Base-by-base conservation (phyloP, 805 yeast genomes). In the Yarrowia sp. region DNA sequence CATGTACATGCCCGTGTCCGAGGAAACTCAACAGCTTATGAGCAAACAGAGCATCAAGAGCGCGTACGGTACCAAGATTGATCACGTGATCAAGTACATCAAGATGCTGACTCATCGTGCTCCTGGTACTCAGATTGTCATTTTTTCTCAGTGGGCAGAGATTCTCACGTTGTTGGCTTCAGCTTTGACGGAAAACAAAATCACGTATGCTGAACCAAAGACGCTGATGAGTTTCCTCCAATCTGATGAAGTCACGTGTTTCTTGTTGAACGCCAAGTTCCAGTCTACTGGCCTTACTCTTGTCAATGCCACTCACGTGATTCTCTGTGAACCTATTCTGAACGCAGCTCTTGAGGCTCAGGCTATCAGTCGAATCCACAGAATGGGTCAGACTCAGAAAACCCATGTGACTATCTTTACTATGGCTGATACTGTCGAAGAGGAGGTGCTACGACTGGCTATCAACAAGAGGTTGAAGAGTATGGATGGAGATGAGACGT, bases 331-430 rank as follows among this genome's bases (percentile, higher is more conserved):
- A 78, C 98, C 99, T 0, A 82, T 95, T 69, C 89, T 95, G 15
- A 92, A 92, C 74, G 86, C 93, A 0, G 89, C 97, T 2, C 82
- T 92, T 59, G 98, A 95, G 73, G 76, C 91, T 15, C 99, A 94
- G 76, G 98, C 98, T 0, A 89, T 93, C 67, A 91, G 96, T 63
- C 84, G 99, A 71, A 87, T 95, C 52, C 97, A 94, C 75, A 81
- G 99, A 71, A 93, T 94, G 75, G 99, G 99, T 0, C 99, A 95
- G 77, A 84, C 82, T 2, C 81, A 83, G 53, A 87, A 85, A 15
- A 95, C 99, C 0, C 89, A 88, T 1, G 97, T 94, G 1, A 95
- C 98, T 97, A 89, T 90, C 85, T 92, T 94, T 79, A 87, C 90
- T 32, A 89, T 93, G 69, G 86, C 85, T 69, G 87, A 89, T 49